Base-by-base conservation (phyloP, 805 yeast genomes). In the Hanseniaspora nectarophila region DNA sequence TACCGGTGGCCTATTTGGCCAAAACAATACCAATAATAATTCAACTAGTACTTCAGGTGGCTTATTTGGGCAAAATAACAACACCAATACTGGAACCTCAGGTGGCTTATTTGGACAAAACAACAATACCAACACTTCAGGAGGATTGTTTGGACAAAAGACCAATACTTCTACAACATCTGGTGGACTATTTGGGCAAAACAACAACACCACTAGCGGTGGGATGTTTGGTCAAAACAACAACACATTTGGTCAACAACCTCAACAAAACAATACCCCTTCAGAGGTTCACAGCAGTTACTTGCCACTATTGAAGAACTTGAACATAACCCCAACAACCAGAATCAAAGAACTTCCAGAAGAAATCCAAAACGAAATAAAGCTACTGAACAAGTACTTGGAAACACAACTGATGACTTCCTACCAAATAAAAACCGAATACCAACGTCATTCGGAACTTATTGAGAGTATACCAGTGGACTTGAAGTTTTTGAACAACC, bases 391-490 rank as follows among this genome's bases (percentile, higher is more conserved):
- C 64, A 73, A 76, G 53, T 83, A 81, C 61, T 81, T 85, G 45
- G 83, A 81, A 60, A 76, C 76, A 33, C 94, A 85, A 66, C 83
- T 82, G 40, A 73, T 78, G 46, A 80, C 82, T 49, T 81, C 88
- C 2, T 83, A 82, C 48, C 78, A 78, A 28, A 67, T 85, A 56
- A 76, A 80, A 56, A 73, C 78, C 6, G 83, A 80, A 57, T 71
- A 75, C 54, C 67, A 65, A n/a, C 78, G 77, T 35, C 94, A 85
- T 58, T 72, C 74, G 43, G 79, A 75, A 55, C 69, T 84, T 42
- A 76, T 85, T 42, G 76, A 73, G 34, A 78, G 88, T 50, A 78
- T 85, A 50, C 92, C 92, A 5, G 74, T 81, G 58, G 94, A 85
- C 62, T 76, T 82, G 37, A 73, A 73, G 54, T 85, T 74, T 60